Evolutionary conservation across 495 filamentous ascomycete species (phyloP), one percentile per base, ranked within the genome.

Genomic region (Apodospora peruviana): DNA sequence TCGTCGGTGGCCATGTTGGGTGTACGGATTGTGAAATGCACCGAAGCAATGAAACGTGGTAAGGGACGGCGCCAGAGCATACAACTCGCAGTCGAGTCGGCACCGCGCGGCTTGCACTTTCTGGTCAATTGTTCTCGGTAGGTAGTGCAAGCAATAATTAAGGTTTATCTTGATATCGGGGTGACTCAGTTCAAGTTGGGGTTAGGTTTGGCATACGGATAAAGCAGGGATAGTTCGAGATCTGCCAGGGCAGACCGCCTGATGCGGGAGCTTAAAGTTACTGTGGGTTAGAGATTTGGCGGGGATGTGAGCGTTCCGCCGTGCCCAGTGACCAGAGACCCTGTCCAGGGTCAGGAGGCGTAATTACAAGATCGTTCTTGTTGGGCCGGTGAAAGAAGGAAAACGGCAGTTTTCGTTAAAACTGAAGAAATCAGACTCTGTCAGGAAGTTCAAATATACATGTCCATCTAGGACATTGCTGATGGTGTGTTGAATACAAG

Each of bases 41-140:
- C 4, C 0, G 52, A 43, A 38, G 46, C 19, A 20, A 12, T 22
- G 42, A 65, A 65, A 16, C 45, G 43, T 7, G 59, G 59, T 18
- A 65, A 59, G 17, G 51, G 50, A 12, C 39, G 52, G 23, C 61
- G 59, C 45, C 45, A 47, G 45, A 54, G 55, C 56, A 65, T 41
- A 20, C 19, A 41, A 20, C 19, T 11, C 9, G 12, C 37, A 14
- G 12, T 40, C 8, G 36, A 32, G 7, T 5, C 5, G 27, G 7
- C 5, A 5, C 5, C 7, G 27, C 5, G 27, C 27, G 10, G 36
- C n/a, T 37, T 5, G n/a, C n/a, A n/a, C n/a, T n/a, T n/a, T n/a
- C n/a, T n/a, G n/a, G n/a, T n/a, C n/a, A n/a, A n/a, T n/a, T n/a
- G n/a, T n/a, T n/a, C n/a, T n/a, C n/a, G 16, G 2, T 11, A 11